Evolutionary conservation across 805 yeast genomes (phyloP), one percentile per base, ranked within the genome.

Genomic region (Saccharomycopsis oosterbeekiorum): DNA sequence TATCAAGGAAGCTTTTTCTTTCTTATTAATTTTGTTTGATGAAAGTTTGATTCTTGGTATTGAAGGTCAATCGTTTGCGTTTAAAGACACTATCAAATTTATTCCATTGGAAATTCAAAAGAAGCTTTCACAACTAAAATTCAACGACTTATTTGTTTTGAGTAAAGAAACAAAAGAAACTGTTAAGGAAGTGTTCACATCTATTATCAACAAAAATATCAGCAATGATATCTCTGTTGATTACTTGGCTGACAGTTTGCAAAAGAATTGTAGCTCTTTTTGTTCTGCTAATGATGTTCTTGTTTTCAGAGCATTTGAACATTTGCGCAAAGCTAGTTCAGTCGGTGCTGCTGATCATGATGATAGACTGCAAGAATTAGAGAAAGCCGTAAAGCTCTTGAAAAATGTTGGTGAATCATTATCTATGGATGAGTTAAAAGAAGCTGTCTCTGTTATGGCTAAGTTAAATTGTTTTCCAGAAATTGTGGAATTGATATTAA

Each of bases 191-290:
- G 83, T 96, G 42, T 80, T 94, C 55, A 86, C 96, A 1, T 88
- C 97, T 0, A 84, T 94, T 42, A 91, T 94, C 64, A 92, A 92
- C 73, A 87, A 87, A 70, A 89, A 88, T 66, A 91, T 94, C 61
- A 79, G 89, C 43, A 84, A 88, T 65, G 98, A 99, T n/a, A 93
- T 89, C 3, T 88, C 96, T 0, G 93, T 94, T 55, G 98, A 93
- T 70, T 78, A 86, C 61, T 89, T 93, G 58, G 96, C 97, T 0
- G 84, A 85, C 41, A 84, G 92, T 1, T 76, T 94, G 58, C 97
- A 94, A 73, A 96, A 89, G 60, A 85, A 93, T 63, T 94, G 99
- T 76, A 96, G 96, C 1, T 84, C 96, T 0, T 94, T 91, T 73
- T 94, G 98, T 69, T 89, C 97, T 0, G 84, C 96, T 15, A 89